A percentile compares a stretch with the other conserved stretches of the same genome.
These are phyloP conservation scores for Agapanthus africanus DNA, from an alignment of 106 monocot species.

Conservation along the genomic window DNA sequence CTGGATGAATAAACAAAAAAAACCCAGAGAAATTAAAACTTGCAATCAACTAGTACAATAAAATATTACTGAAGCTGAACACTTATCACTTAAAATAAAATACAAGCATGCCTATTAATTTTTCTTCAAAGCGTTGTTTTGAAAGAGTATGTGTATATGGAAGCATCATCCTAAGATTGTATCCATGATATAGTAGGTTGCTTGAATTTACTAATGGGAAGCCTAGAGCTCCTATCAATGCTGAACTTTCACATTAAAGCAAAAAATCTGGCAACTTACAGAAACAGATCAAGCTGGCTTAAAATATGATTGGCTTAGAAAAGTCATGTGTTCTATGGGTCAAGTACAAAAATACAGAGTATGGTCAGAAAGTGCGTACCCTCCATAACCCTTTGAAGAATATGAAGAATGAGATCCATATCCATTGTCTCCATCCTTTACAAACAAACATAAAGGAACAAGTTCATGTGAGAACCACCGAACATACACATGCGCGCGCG, in stretches of 20 bases:
- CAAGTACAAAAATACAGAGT: too few relatives aligned
- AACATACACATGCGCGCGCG: too few relatives aligned
- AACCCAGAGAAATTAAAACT: background rate
- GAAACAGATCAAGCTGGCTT: background rate
- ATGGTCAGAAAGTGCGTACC: slow-evolving; percentile 25
- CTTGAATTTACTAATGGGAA: background rate
- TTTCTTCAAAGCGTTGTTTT: background rate
- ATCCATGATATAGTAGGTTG: background rate
- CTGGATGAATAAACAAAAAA: slow-evolving; percentile 17
- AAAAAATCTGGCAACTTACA: too few relatives aligned
- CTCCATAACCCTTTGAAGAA: slow-evolving; percentile 52
- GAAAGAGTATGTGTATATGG: background rate
- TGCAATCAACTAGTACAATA: background rate
- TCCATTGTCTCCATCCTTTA: slow-evolving; percentile 46
- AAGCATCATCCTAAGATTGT: background rate
- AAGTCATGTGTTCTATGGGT: too few relatives aligned
- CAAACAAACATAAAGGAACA: background rate
- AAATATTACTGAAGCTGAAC: too few relatives aligned
- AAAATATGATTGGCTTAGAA: background rate
- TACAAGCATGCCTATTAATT: background rate
- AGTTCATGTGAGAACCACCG: background rate
- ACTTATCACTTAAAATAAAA: background rate
- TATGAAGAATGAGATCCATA: slow-evolving; percentile 58
- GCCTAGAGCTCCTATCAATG: background rate
- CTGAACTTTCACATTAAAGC: background rate